Percentiles rank a stretch among this genome's conserved stretches.
Evolutionary conservation across 768 basidiomycete genomes (phyloP).

Genomic region (Boletus vinaceobasis): DNA sequence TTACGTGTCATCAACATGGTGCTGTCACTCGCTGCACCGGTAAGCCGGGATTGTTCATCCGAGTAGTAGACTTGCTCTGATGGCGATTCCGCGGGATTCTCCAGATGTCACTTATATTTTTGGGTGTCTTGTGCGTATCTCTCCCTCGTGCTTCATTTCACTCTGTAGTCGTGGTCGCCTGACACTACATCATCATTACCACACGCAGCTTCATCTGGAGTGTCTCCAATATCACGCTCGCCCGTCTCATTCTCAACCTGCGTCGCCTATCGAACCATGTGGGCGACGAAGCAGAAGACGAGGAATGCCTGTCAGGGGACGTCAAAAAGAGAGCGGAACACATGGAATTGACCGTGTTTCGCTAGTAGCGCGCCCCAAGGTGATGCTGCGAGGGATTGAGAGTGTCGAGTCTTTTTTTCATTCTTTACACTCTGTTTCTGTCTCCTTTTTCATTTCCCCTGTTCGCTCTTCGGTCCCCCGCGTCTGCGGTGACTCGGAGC

Average conservation of each 20-base stretch:
- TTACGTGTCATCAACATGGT: slow-evolving; percentile 24
- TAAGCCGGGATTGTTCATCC: slow-evolving; percentile 5
- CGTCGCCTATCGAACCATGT: slow-evolving; percentile 15
- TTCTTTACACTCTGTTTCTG: neutral
- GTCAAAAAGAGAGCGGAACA: neutral
- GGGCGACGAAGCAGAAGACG: neutral
- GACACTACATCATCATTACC: neutral
- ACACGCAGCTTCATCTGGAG: slow-evolving; percentile 36
- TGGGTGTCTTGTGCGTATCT: slow-evolving; percentile 22
- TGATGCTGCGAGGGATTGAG: neutral
- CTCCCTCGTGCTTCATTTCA: neutral
- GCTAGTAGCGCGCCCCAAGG: too few species aligned
- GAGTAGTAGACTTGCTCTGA: neutral
- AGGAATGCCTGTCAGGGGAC: neutral
- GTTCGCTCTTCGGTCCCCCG: neutral
- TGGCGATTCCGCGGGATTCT: neutral
- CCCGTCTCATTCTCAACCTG: slow-evolving; percentile 34
- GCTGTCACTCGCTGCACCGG: slow-evolving; percentile 20
- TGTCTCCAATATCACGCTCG: slow-evolving; percentile 29
- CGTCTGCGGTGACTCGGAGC: neutral
- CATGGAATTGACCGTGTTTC: slow-evolving; percentile 5
- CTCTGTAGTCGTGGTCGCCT: neutral
- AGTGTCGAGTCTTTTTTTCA: neutral
- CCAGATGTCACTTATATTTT: slow-evolving; percentile 17
- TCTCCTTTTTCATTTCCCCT: neutral